A percentile compares a stretch with the other conserved stretches of the same genome.
Conservation (phyloP, 805 yeast genomes). For the Starmerella etchellsii region DNA sequence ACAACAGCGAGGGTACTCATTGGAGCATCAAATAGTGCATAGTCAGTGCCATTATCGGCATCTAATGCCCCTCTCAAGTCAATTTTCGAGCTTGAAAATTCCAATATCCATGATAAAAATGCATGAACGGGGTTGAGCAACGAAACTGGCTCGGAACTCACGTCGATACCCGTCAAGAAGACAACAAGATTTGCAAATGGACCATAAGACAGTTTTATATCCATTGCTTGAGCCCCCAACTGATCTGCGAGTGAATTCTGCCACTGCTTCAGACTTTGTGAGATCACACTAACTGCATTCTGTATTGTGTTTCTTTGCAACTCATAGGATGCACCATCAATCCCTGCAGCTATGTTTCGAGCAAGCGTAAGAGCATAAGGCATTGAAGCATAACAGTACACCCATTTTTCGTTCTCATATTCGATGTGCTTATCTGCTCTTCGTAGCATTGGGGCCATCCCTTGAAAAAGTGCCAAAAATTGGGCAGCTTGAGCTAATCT, state of each 20-base stretch:
- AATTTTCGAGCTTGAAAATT: constrained; percentile 29
- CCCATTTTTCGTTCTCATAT: constrained; percentile 77
- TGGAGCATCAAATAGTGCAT: constrained; percentile 53
- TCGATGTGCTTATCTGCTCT: constrained; percentile 76
- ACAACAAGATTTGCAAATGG: neutral
- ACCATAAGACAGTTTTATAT: neutral
- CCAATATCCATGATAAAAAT: constrained; percentile 56
- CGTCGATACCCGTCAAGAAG: constrained; percentile 31
- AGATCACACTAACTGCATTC: neutral
- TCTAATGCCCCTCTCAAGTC: constrained; percentile 19
- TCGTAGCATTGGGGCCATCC: constrained; percentile 59
- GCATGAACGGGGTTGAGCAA: constrained; percentile 73
- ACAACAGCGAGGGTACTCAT: constrained; percentile 61
- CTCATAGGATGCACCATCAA: constrained; percentile 1
- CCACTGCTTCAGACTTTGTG: constrained; percentile 3
- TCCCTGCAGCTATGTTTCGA: constrained; percentile 27
- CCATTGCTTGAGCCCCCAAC: neutral
- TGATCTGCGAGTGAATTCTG: neutral
- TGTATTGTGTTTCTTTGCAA: neutral
- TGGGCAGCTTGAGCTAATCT: constrained; percentile 52
- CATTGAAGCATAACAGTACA: constrained; percentile 52
- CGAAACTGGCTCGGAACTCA: constrained; percentile 41
- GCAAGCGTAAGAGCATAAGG: constrained; percentile 49
- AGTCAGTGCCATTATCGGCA: constrained; percentile 8
- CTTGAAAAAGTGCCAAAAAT: constrained; percentile 57